A percentile compares a stretch with the other conserved stretches of the same genome.
Conservation (phyloP, 805 yeast species). For the Pichia nakasei region DNA sequence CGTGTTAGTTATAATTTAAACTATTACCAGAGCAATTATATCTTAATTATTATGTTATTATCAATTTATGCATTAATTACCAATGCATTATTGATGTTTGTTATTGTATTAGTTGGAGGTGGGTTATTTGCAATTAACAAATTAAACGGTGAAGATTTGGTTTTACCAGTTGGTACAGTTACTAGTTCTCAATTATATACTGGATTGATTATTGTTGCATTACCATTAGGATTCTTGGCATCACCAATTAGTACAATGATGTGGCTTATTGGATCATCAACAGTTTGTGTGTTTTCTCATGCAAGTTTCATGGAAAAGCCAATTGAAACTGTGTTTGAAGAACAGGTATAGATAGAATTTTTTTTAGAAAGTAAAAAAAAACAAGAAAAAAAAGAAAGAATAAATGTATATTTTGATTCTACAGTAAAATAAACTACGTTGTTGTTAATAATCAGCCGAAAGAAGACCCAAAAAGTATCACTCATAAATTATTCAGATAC, state of each 20-base stretch:
- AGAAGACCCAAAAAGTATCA: slow-evolving; percentile 32
- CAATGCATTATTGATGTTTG: slow-evolving; percentile 76
- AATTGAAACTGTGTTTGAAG: slow-evolving; percentile 94
- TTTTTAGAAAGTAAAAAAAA: slow-evolving; percentile 27
- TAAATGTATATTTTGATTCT: background rate
- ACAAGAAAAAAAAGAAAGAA: slow-evolving; percentile 29
- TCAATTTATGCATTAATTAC: slow-evolving; percentile 83
- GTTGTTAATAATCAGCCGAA: slow-evolving; percentile 23
- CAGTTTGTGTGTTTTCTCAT: slow-evolving; percentile 78
- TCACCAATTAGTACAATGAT: slow-evolving; percentile 67
- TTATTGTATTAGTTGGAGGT: slow-evolving; percentile 58
- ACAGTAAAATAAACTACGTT: background rate
- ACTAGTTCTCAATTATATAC: slow-evolving; percentile 85
- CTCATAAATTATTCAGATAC: slow-evolving; percentile 32
- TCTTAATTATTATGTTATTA: slow-evolving; percentile 59
- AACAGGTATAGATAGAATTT: slow-evolving; percentile 28
- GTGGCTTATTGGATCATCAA: slow-evolving; percentile 95
- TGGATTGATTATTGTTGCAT: slow-evolving; percentile 60
- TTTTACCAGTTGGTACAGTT: slow-evolving; percentile 62
- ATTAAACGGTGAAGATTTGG: slow-evolving; percentile 77
- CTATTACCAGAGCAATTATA: slow-evolving; percentile 82
- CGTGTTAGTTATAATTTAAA: slow-evolving; percentile 82
- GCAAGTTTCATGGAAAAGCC: slow-evolving; percentile 96
- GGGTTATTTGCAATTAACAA: slow-evolving; percentile 75
- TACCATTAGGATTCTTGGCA: slow-evolving; percentile 36